Evolutionary conservation across 768 basidiomycete species (phyloP), one percentile per base, ranked within the genome.

Genomic region (Bullera alba): DNA sequence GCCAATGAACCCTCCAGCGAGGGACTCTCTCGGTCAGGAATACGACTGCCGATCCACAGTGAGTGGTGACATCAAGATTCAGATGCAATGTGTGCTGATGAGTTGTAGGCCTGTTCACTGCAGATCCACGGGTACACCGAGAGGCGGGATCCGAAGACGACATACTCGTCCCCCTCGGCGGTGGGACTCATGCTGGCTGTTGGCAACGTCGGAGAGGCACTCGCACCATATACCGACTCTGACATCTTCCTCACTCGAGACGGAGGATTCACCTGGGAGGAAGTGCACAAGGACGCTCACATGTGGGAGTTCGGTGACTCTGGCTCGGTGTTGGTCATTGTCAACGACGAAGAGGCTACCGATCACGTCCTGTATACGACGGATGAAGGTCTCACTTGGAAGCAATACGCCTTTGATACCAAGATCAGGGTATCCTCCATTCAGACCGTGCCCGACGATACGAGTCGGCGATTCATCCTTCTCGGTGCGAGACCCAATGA

Each of bases 301-400:
- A 78, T 96, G 32, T 99, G 89, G 90, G 91, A 92, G 69, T 97
- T 93, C 61, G 93, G 93, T 25, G 95, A 97, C 74, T 93, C 88
- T 0, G 95, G 95, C 4, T 91, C 92, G 1, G 78, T 99, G 50
- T 78, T 97, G 29, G 77, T 99, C 59, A 84, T 99, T 75, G 89
- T 82, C 37, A 96, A 97, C 71, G 95, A 99, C 70, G 93, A 97
- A 69, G 85, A 85, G 51, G 81, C 91, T 0, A 92, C 87, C 2
- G 86, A 95, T 62, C 84, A 86, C 54, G 79, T 97, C 37, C 70
- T 92, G 56, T 97, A 83, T 75, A 88, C 87, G 49, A 87, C 83
- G 8, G 82, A 99, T 65, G 89, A 97, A 64, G 95, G 95, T 5
- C 61, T 82, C 29, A 79, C 71, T 4, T 99, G 95, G 95, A 77